Conservation (phyloP, 2,329 filamentous ascomycete species). For the Aspergillus clavatus region DNA sequence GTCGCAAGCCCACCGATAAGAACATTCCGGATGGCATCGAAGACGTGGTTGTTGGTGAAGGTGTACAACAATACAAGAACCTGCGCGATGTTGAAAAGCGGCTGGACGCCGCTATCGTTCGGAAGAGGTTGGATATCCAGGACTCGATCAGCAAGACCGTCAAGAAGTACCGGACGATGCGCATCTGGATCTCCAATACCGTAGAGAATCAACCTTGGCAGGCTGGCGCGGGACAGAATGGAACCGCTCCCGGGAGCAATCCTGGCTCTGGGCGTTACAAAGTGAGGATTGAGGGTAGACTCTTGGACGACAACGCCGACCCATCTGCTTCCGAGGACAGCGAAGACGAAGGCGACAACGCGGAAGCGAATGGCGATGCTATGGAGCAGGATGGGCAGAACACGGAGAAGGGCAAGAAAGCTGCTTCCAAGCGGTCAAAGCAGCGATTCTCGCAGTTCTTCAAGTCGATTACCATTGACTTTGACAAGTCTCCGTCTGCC, state of each 20-base stretch:
- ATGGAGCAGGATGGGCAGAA: constrained; percentile 58
- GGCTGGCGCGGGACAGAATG: constrained; percentile 77
- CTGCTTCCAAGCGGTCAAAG: constrained; percentile 26
- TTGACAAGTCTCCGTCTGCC: constrained; percentile 42
- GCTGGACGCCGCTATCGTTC: constrained; percentile 87
- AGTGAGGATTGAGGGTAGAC: constrained; percentile 84
- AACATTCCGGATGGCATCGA: constrained; percentile 89
- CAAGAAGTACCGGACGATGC: constrained; percentile 78
- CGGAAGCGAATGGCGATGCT: constrained; percentile 39
- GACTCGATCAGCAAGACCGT: constrained; percentile 71
- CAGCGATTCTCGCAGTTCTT: constrained; percentile 48
- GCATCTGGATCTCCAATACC: constrained; percentile 93
- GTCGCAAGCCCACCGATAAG: constrained; percentile 89
- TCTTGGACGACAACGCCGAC: constrained; percentile 67
- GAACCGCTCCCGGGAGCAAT: constrained; percentile 46
- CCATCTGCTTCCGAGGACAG: constrained; percentile 48
- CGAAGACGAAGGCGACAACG: constrained; percentile 38
- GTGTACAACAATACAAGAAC: constrained; percentile 74
- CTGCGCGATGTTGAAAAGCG: constrained; percentile 81
- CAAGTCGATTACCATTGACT: constrained; percentile 49
- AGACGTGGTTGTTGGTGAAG: constrained; percentile 74
- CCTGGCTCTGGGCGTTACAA: constrained; percentile 55
- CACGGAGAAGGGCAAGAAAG: constrained; percentile 25
- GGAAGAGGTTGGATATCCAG: constrained; percentile 85
- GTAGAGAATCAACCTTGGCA: constrained; percentile 95